phyloP scores from a whole-genome alignment of 805 yeast species.

The Alloascoidea hylecoeti region DNA sequence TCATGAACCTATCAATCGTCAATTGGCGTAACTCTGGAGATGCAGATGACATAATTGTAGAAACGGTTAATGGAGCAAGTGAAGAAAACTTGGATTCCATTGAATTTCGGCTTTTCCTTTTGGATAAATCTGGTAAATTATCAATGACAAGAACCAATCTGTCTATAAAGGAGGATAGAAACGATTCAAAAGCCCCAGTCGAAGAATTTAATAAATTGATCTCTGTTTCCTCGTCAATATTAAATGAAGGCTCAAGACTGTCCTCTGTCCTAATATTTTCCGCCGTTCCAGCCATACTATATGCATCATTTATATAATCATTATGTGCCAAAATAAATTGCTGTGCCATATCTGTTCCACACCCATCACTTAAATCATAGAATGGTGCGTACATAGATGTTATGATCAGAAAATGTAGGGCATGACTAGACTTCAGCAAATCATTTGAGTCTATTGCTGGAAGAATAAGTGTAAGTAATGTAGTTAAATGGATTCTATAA shows the following conservation, averaged over 20 bases:
- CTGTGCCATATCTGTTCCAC: slow-evolving; percentile 19
- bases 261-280: no score
- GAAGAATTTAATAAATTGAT: slow-evolving; percentile 55
- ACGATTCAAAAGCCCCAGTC: slow-evolving; percentile 50
- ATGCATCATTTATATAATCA: neutral
- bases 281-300: no score
- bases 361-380: slow-evolving; percentile 34
- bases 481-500: slow-evolving; percentile 66
- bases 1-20: slow-evolving; percentile 17
- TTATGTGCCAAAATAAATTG: slow-evolving; percentile 36
- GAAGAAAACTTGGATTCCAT: slow-evolving; percentile 34
- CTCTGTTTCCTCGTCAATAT: slow-evolving; percentile 28
- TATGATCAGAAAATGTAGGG: slow-evolving; percentile 56
- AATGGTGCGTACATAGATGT: slow-evolving; percentile 65
- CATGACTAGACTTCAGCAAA: slow-evolving; percentile 50
- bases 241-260: neutral
- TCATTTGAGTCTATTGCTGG: slow-evolving; percentile 89
- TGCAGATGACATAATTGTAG: slow-evolving; percentile 18
- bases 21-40: slow-evolving; percentile 14
- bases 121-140: slow-evolving; percentile 43
- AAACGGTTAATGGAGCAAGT: slow-evolving; percentile 20
- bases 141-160: slow-evolving; percentile 54
- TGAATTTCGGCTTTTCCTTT: slow-evolving; percentile 20
- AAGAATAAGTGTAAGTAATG: slow-evolving; percentile 52
- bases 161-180: slow-evolving; percentile 40